Evolutionary conservation across 2,329 filamentous ascomycete species (phyloP).

Genomic region (Curvularia spicifera): DNA sequence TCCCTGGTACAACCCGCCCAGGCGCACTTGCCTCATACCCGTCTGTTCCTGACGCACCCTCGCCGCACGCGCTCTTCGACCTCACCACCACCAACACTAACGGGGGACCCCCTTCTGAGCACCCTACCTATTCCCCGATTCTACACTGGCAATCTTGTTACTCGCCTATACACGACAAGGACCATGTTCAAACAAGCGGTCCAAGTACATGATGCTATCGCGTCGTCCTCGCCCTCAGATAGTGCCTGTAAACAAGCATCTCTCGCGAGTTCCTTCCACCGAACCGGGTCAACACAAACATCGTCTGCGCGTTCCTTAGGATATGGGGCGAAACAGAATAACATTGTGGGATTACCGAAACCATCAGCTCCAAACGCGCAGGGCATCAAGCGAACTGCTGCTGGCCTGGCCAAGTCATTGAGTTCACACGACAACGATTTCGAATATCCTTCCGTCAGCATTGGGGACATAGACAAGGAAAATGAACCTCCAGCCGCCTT

Average conservation of each 20-base stretch:
- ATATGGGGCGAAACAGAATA: slow-evolving; percentile 45
- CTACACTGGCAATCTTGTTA: slow-evolving; percentile 25
- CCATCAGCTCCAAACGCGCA: slow-evolving; percentile 24
- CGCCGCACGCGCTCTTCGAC: slow-evolving; percentile 24
- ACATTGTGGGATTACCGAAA: slow-evolving; percentile 17
- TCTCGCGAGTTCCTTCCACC: slow-evolving; percentile 50
- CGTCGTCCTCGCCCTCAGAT: slow-evolving; percentile 32
- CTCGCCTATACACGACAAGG: slow-evolving; percentile 25
- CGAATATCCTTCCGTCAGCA: slow-evolving; percentile 37
- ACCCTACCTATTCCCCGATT: slow-evolving; percentile 11
- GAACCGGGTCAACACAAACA: slow-evolving; percentile 42
- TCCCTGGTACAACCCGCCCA: slow-evolving; percentile 24
- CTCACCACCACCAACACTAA: slow-evolving; percentile 14
- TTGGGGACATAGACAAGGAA: slow-evolving; percentile 37
- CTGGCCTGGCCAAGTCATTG: slow-evolving; percentile 55
- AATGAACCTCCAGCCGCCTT: slow-evolving; percentile 26
- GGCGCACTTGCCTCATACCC: slow-evolving; percentile 28
- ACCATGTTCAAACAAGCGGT: slow-evolving; percentile 53
- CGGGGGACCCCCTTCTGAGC: not conserved
- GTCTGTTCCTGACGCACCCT: slow-evolving; percentile 13
- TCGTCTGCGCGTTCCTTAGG: slow-evolving; percentile 41
- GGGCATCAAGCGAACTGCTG: slow-evolving; percentile 55
- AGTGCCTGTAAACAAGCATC: slow-evolving; percentile 38
- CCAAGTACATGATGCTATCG: slow-evolving; percentile 48
- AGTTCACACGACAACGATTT: slow-evolving; percentile 44